Evolutionary conservation across 257 asterid species (phyloP).

Genomic region (Gynochthodes officinalis): DNA sequence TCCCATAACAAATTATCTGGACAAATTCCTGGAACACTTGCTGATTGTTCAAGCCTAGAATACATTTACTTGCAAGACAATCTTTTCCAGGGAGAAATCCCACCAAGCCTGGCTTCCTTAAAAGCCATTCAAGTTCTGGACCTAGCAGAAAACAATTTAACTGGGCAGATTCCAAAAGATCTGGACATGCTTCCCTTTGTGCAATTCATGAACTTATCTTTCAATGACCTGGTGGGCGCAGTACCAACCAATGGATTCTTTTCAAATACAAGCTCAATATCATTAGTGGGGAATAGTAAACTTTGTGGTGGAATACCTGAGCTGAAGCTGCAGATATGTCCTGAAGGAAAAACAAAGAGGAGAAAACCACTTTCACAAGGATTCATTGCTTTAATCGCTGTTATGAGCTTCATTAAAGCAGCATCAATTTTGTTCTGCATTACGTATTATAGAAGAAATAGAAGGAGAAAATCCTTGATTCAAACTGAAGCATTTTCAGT

Average conservation of each 20-base stretch:
- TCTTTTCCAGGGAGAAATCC: constrained; percentile 15
- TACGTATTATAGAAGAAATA: not conserved
- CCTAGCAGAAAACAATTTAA: constrained; percentile 22
- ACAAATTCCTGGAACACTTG: constrained; percentile 20
- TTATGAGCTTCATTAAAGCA: not conserved
- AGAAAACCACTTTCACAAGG: not conserved
- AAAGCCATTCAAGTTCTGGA: constrained; percentile 22
- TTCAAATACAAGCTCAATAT: constrained; percentile 12
- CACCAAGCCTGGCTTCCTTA: constrained; percentile 15
- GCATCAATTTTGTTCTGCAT: constrained; percentile 8
- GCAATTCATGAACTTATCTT: constrained; percentile 25
- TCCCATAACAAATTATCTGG: constrained; percentile 19
- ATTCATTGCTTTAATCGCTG: not conserved
- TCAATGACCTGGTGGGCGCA: constrained; percentile 21
- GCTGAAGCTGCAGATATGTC: constrained; percentile 20
- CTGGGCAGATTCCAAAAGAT: constrained; percentile 20
- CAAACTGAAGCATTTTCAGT: constrained; percentile 1
- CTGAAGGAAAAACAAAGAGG: constrained; percentile 7
- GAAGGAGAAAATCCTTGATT: constrained; percentile 1
- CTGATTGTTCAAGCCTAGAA: constrained; percentile 15
- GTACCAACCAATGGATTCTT: constrained; percentile 21
- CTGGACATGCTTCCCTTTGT: constrained; percentile 14
- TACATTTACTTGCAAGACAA: constrained; percentile 12
- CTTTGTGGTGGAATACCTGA: constrained; percentile 32
- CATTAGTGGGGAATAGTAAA: constrained; percentile 22